Conservation (phyloP, 1,284 basidiomycete genomes). For the Irpex sp. region DNA sequence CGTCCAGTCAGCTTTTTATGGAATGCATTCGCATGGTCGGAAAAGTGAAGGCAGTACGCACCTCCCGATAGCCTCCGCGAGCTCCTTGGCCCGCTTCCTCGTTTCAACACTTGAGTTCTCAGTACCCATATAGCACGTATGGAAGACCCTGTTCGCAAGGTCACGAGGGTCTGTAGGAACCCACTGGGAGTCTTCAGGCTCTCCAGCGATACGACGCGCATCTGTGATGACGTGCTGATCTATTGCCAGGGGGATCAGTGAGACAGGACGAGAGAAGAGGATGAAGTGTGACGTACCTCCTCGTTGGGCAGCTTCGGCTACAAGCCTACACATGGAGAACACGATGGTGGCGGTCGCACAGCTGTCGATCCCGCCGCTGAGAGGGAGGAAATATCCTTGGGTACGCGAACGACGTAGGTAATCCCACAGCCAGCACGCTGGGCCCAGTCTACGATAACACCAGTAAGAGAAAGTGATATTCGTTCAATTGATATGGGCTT, state of each 20-base stretch:
- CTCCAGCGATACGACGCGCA: conserved; percentile 84
- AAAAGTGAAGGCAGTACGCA: conserved; percentile 26
- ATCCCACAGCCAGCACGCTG: conserved; percentile 99
- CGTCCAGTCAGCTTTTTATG: background rate
- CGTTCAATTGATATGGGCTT: conserved; percentile 27
- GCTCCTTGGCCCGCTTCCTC: conserved; percentile 76
- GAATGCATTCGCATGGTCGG: no score
- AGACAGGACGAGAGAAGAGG: background rate
- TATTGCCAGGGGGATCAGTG: conserved; percentile 22
- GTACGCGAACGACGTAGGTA: conserved; percentile 91
- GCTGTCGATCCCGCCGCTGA: conserved; percentile 97
- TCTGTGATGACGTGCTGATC: conserved; percentile 88
- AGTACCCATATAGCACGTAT: conserved; percentile 99
- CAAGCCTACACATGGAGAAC: conserved; percentile 92
- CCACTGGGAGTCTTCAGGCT: conserved; percentile 76
- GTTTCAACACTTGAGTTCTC: conserved; percentile 92
- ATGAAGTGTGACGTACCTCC: conserved; percentile 49
- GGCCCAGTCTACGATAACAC: conserved; percentile 64
- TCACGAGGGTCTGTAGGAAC: conserved; percentile 83
- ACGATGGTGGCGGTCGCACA: conserved; percentile 96
- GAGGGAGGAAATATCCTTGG: conserved; percentile 93
- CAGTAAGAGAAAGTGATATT: background rate
- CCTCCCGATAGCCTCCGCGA: conserved; percentile 88
- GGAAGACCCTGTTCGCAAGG: conserved; percentile 84
- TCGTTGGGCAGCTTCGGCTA: conserved; percentile 65